These are phyloP conservation scores for Pleomassaria siparia DNA, from an alignment of 2,329 filamentous ascomycete species.

Conservation along the genomic window DNA sequence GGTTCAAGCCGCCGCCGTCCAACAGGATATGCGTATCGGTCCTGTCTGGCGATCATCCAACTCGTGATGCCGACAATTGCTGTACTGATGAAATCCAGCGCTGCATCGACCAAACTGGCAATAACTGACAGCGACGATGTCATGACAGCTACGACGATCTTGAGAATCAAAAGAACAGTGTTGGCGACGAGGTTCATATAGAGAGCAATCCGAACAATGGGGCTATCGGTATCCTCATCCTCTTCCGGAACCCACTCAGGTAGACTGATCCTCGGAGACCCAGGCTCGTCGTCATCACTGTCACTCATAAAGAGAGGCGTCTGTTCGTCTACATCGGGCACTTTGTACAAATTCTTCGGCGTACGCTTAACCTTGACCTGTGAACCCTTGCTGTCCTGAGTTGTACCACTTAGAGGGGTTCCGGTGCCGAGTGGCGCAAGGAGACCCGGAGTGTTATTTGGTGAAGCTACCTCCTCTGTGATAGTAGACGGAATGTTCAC, in stretches of 20 bases:
- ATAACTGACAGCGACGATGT: conserved; percentile 81
- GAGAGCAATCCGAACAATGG: conserved; percentile 82
- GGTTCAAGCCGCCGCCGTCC: conserved; percentile 76
- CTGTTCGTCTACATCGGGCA: conserved; percentile 62
- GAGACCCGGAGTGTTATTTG: conserved; percentile 18
- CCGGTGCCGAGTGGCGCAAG: conserved; percentile 19
- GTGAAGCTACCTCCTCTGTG: conserved; percentile 61
- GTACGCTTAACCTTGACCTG: conserved; percentile 53
- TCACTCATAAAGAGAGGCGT: conserved; percentile 59
- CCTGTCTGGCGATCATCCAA: conserved; percentile 70
- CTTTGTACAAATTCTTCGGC: conserved; percentile 81
- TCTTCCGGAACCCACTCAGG: conserved; percentile 70
- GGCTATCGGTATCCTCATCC: conserved; percentile 71
- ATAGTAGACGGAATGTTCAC: conserved; percentile 73
- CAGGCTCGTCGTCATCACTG: conserved; percentile 47
- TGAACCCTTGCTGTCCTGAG: conserved; percentile 38
- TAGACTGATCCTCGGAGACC: conserved; percentile 54
- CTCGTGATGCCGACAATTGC: conserved; percentile 80
- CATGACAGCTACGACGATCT: conserved; percentile 74
- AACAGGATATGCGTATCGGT: conserved; percentile 77
- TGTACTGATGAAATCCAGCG: conserved; percentile 78
- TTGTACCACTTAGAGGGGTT: conserved; percentile 15
- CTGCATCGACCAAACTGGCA: conserved; percentile 76
- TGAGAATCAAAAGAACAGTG: conserved; percentile 70
- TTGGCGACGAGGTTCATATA: conserved; percentile 84